A percentile compares a stretch with the other conserved stretches of the same genome.
phyloP scores from a whole-genome alignment of 495 filamentous ascomycete genomes.

The Aspergillus heteromorphus region DNA sequence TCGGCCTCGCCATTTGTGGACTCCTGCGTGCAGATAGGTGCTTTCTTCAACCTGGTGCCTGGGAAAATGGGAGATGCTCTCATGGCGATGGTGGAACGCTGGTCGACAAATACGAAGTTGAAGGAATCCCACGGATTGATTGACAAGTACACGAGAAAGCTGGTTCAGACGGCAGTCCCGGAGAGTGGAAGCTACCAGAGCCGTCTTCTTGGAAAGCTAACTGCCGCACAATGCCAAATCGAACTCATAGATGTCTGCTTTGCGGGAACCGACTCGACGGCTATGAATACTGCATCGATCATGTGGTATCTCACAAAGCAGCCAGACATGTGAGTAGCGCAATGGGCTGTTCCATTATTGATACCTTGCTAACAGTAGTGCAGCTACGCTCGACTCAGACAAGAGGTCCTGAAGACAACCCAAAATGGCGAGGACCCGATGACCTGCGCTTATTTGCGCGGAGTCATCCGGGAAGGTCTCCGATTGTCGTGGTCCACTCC shows the following conservation, averaged over 20 bases:
- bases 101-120: slow-evolving; percentile 21
- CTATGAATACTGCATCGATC: slow-evolving; percentile 43
- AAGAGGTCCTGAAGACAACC: slow-evolving; percentile 25
- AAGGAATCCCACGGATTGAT: slow-evolving; percentile 28
- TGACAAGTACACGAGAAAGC: slow-evolving; percentile 30
- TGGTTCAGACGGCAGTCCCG: slow-evolving; percentile 22
- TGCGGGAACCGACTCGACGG: slow-evolving; percentile 39
- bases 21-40: slow-evolving; percentile 43
- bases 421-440: slow-evolving; percentile 23
- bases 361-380: neutral
- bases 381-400: slow-evolving; percentile 32
- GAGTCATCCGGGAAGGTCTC: slow-evolving; percentile 39
- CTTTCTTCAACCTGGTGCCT: slow-evolving; percentile 41
- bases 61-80: slow-evolving; percentile 30
- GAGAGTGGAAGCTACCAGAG: slow-evolving; percentile 40
- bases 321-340: slow-evolving; percentile 38
- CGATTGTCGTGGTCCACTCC: slow-evolving; percentile 47
- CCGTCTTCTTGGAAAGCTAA: slow-evolving; percentile 38
- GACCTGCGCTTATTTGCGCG: slow-evolving; percentile 35
- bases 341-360: neutral
- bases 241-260: slow-evolving; percentile 38
- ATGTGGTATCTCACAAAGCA: slow-evolving; percentile 34
- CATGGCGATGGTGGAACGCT: slow-evolving; percentile 24
- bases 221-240: slow-evolving; percentile 33
- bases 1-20: slow-evolving; percentile 35